Evolutionary conservation across 305 asterid genomes (phyloP).

Genomic region (Fraxinus velutina): DNA sequence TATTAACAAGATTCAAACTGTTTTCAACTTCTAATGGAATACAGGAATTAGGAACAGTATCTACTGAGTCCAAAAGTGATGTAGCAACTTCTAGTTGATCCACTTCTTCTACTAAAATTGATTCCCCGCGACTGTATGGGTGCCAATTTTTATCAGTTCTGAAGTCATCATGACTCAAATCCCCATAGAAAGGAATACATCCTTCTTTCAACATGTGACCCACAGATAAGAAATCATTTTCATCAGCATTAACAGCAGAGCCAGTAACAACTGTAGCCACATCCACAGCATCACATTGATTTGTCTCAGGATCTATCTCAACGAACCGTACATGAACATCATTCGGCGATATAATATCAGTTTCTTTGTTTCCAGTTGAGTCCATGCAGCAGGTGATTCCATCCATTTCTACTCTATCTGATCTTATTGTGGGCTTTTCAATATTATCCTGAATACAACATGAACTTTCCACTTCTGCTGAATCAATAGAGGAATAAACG

Average conservation of each 20-base stretch:
- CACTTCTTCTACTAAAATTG: conserved; percentile 25
- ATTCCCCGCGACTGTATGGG: conserved; percentile 25
- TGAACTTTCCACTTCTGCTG: conserved; percentile 34
- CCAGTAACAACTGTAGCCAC: conserved; percentile 28
- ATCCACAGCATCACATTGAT: conserved; percentile 24
- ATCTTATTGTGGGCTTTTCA: conserved; percentile 29
- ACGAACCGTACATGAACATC: conserved; percentile 26
- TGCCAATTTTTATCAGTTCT: conserved; percentile 24
- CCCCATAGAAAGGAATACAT: conserved; percentile 27
- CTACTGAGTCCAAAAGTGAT: conserved; percentile 25
- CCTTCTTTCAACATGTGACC: conserved; percentile 33
- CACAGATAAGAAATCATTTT: conserved; percentile 25
- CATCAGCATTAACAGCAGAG: conserved; percentile 23
- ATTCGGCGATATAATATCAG: conserved; percentile 26
- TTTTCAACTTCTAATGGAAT: conserved; percentile 30
- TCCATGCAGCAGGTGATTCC: conserved; percentile 21
- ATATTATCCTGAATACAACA: conserved; percentile 26
- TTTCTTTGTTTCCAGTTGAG: conserved; percentile 23
- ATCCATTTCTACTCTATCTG: conserved; percentile 28
- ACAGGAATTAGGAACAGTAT: conserved; percentile 23
- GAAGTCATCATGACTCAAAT: conserved; percentile 31
- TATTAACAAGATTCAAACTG: conserved; percentile 14
- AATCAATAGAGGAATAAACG: conserved; percentile 27
- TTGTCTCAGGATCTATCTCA: conserved; percentile 23
- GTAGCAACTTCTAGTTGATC: conserved; percentile 28